Conservation (phyloP, 192 early-diverging fungal genomes). For the Backusella luteola region DNA sequence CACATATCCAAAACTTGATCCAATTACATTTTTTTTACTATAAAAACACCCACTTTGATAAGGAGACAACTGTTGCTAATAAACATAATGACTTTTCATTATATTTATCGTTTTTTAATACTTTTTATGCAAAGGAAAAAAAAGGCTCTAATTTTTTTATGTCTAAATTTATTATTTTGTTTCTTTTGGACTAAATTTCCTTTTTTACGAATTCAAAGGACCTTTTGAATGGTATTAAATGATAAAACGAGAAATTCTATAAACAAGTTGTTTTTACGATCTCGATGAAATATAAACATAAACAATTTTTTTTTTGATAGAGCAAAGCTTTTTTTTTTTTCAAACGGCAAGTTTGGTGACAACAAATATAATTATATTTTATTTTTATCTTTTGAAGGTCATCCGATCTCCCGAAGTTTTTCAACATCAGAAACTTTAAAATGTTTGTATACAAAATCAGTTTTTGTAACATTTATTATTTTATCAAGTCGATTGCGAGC, state of each 20-base stretch:
- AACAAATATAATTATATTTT: not conserved
- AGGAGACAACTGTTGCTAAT: no score
- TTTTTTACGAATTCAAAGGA: not conserved
- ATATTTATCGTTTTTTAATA: not conserved
- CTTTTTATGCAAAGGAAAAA: not conserved
- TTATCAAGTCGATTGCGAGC: no score
- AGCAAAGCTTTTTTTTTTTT: not conserved
- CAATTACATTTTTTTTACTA: not conserved
- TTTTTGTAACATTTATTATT: not conserved
- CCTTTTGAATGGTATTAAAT: not conserved
- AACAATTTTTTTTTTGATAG: not conserved
- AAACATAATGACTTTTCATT: not conserved
- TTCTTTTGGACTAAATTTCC: not conserved
- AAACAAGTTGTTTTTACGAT: not conserved
- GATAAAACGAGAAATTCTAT: not conserved
- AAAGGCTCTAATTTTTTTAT: no score
- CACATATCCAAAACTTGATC: not conserved
- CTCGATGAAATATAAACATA: not conserved
- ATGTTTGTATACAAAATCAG: not conserved
- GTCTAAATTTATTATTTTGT: not conserved
- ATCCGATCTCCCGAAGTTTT: not conserved
- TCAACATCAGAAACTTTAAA: not conserved
- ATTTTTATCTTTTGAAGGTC: not conserved
- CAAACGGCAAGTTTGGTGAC: not conserved
- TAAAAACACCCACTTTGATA: not conserved